phyloP scores from a whole-genome alignment of 495 filamentous ascomycete species.

The Gamarada debralockiae region DNA sequence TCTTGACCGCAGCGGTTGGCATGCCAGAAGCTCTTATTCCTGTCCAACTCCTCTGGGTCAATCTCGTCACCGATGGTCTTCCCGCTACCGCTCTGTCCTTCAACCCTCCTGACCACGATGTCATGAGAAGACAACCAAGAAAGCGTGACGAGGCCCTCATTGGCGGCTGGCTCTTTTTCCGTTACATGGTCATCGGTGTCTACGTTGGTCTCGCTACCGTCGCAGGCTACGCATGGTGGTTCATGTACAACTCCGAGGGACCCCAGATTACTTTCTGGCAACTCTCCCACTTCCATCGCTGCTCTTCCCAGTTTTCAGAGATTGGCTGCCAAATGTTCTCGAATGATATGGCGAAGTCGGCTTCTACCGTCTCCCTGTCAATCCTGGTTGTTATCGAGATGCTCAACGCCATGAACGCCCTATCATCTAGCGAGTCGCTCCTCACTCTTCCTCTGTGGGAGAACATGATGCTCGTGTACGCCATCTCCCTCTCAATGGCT shows the following conservation, averaged over 20 bases:
- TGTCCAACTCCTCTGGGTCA: conserved; percentile 98
- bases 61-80: conserved; percentile 96
- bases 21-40: conserved; percentile 99
- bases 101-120: conserved; percentile 95
- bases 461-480: conserved; percentile 96
- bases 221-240: conserved; percentile 99
- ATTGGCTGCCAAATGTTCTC: conserved; percentile 94
- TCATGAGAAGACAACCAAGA: conserved; percentile 88
- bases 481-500: conserved; percentile 90
- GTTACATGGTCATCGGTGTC: conserved; percentile 92
- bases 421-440: conserved; percentile 92
- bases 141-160: conserved; percentile 91
- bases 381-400: conserved; percentile 98
- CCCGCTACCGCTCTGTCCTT: conserved; percentile 96
- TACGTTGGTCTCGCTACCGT: conserved; percentile 97
- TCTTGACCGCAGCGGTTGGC: conserved; percentile 91
- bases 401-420: conserved; percentile 99
- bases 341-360: conserved; percentile 84
- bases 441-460: conserved; percentile 91
- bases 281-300: conserved; percentile 90
- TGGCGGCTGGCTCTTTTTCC: conserved; percentile 93
- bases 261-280: conserved; percentile 93
- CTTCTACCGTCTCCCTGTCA: conserved; percentile 90
- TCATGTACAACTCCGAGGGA: conserved; percentile 90
- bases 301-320: conserved; percentile 79